A percentile compares a stretch with the other conserved stretches of the same genome.
phyloP scores from a whole-genome alignment of 2,329 filamentous ascomycete genomes.

The Chrysoporthe deuterocubensis region DNA sequence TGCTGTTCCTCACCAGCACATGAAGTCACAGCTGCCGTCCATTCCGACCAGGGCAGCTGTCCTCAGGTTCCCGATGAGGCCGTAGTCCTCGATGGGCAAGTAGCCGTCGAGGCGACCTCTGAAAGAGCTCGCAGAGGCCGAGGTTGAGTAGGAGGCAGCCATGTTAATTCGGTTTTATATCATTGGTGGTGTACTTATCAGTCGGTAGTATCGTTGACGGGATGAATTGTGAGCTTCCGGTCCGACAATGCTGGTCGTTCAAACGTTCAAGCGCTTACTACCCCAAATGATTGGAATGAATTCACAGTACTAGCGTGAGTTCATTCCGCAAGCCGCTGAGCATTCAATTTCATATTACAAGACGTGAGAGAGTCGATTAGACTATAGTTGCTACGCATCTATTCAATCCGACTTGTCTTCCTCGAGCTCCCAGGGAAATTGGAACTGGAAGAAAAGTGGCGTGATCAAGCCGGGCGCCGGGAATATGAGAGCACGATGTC shows the following conservation, averaged over 20 bases:
- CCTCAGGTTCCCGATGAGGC: slow-evolving; percentile 80
- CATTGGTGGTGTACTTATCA: too few species aligned
- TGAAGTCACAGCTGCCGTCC: slow-evolving; percentile 74
- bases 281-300: too few species aligned
- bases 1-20: slow-evolving; percentile 67
- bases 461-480: neutral
- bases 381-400: too few species aligned
- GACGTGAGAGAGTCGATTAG: neutral
- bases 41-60: slow-evolving; percentile 77
- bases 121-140: slow-evolving; percentile 35
- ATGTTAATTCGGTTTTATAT: slow-evolving; percentile 32
- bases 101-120: slow-evolving; percentile 49
- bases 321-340: neutral
- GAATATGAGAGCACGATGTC: neutral
- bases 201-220: neutral
- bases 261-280: too few species aligned
- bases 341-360: neutral
- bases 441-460: neutral
- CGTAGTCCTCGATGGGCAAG: slow-evolving; percentile 74
- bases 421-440: neutral
- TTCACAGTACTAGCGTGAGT: too few species aligned
- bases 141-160: slow-evolving; percentile 37
- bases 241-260: neutral
- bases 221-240: neutral
- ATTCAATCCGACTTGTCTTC: too few species aligned